Base-by-base conservation (phyloP, 2,329 filamentous ascomycete genomes). In the Metarhizium anisopliae region DNA sequence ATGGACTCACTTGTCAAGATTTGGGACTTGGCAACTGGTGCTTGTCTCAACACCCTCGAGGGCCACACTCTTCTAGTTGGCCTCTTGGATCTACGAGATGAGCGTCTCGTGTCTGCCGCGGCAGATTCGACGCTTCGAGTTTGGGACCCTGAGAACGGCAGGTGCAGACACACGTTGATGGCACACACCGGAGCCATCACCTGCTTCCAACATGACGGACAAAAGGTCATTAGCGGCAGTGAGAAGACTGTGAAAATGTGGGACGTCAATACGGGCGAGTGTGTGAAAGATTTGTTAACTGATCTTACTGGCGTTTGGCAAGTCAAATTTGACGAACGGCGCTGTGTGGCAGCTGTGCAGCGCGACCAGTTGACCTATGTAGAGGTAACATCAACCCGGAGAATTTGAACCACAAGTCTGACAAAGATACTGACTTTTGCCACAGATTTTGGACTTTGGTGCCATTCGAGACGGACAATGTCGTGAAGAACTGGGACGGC, bases 1-100 rank as follows among this genome's bases (percentile, higher is more conserved):
- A 99, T 99, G 94, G 94, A 99, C 70, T 96, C 94, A 59, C 81
- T 92, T 60, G 94, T 99, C 67, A 97, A 96, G 72, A 93, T 99
- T 13, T 99, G 94, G 94, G 94, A 93, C 58, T 79, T 99, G 14
- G 85, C 90, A 35, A 94, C 89, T 2, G 94, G 94, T 0, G 77
- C 86, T 0, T 89, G 91, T 62, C 76, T 97, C 11, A 88, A 93
- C 71, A 96, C 90, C 1, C 81, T 99, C 0, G 93, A 97, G 70
- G 94, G 94, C 0, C 94, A 99, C 67, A 88, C 86, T 18, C 88
- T 95, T 11, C 84, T 99, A 14, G 94, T 99, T 18, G 94, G 94
- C 1, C 79, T 99, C 2, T 77, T 99, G 36, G 94, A 97, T 66
- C 79, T 99, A 53, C 88, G 88, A 52, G 89, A 93, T 63, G 90